A percentile compares a stretch with the other conserved stretches of the same genome.
Conservation (phyloP, 1,139 yeast species). For the Martiniozyma asiatica region DNA sequence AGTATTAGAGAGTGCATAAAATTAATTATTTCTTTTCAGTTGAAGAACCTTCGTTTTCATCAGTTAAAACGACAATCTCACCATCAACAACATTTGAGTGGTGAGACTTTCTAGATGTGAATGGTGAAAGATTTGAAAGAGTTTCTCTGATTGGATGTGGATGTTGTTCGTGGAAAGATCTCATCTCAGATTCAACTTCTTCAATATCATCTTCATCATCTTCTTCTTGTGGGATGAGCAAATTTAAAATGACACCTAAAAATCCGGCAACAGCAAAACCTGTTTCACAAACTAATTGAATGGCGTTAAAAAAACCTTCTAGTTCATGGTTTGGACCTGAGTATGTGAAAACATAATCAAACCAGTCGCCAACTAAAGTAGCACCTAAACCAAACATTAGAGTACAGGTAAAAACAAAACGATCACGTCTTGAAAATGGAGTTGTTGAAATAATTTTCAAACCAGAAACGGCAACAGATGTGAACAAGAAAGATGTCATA, state of each 20-base stretch:
- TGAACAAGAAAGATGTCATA: constrained; percentile 81
- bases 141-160: constrained; percentile 13
- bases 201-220: constrained; percentile 43
- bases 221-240: constrained; percentile 56
- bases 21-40: constrained; percentile 12
- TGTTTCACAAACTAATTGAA: constrained; percentile 72
- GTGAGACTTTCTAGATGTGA: constrained; percentile 6
- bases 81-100: constrained; percentile 3
- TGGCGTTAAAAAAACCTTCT: constrained; percentile 67
- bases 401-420: constrained; percentile 71
- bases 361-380: constrained; percentile 67
- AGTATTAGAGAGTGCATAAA: too few species aligned
- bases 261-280: constrained; percentile 81
- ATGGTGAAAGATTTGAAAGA: constrained; percentile 8
- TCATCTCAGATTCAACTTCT: constrained; percentile 19
- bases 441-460: constrained; percentile 63
- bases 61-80: constrained; percentile 11
- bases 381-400: constrained; percentile 73
- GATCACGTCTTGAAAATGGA: constrained; percentile 76
- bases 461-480: constrained; percentile 85
- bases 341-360: constrained; percentile 63
- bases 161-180: constrained; percentile 8
- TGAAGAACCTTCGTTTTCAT: constrained; percentile 13
- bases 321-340: constrained; percentile 51
- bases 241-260: constrained; percentile 59